Evolutionary conservation across 306 rosid genomes (phyloP), one percentile per base, ranked within the genome.

Genomic region (Vigna angularis): DNA sequence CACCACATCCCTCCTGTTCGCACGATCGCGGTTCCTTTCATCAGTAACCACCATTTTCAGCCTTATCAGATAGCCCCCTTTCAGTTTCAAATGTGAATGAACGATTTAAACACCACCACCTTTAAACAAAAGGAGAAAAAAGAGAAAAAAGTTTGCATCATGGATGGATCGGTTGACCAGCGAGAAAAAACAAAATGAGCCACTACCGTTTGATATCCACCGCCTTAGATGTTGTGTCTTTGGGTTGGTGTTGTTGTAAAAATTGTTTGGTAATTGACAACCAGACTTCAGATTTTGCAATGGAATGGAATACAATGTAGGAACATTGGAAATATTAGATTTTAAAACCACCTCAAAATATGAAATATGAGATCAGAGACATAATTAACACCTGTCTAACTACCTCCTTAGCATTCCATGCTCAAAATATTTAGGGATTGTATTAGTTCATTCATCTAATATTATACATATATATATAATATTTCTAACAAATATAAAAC

Each of bases 21-120:
- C 70, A 12, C 22, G 75, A 70, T 59, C 84, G 34, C 58, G 36
- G 16, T 59, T 47, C 32, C 8, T 68, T 62, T 62, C 68, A 56
- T 42, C 67, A 17, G 7, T 52, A 48, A 62, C 13, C 15, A 75
- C 66, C 81, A 76, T 73, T 76, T 55, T 26, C 26, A 61, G 76
- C 76, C 63, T 53, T 52, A 50, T 58, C 48, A 42, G 45, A 22
- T 0, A 22, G 36, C 30, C 47, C 61, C 36, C 62, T 62, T 6
- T 30, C 69, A 17, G 20, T 16, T 61, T 67, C 76, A 22, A n/a
- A 59, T 30, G 45, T 49, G 59, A 74, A 73, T 20, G 42, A 28
- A 57, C 63, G 9, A 62, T 9, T 42, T 42, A 42, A 64, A 63
- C 12, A 44, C 36, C 49, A 17, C 17, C 8, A 64, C 30, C 26